Base-by-base conservation (phyloP, 2,329 filamentous ascomycete genomes). In the Amauroascus verrucosus region DNA sequence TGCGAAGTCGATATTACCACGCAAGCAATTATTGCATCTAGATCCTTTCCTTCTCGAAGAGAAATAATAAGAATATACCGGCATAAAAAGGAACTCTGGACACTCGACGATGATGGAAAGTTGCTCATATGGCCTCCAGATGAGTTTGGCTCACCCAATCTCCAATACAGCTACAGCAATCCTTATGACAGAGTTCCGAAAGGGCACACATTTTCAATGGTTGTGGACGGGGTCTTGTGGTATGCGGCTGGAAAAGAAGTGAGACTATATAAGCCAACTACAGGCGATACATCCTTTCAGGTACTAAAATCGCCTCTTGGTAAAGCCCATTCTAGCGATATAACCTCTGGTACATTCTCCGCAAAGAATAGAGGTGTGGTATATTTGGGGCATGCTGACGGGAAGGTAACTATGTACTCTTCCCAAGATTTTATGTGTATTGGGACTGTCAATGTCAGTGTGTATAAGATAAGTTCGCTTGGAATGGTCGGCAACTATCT, bases 331-430 rank as follows among this genome's bases (percentile, higher is more conserved):
- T 83, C 86, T 8, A 90, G 90, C 13, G 91, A 97, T 57, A 82
- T 98, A 13, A 95, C 88, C 1, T 88, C 88, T 0, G 91, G 89
- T 4, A 81, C 90, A 1, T 77, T 84, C 51, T 76, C 94, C 30
- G 84, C 80, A 48, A 83, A 83, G 22, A 81, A 90, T 44, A 83
- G 85, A 0, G 86, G 86, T 53, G 83, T 84, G 57, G 83, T 95
- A 1, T 95, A 89, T 67, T 85, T 98, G 60, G 93, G 93, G 1
- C 93, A 98, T 65, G 82, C 80, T 11, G 93, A 98, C 67, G 93
- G 93, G 46, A 96, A 96, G 67, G 82, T 98, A 53, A 93, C 87
- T 55, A 83, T 97, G n/a, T 97, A 95, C 69, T 91, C 88, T 1
- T 80, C 81, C 22, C 78, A 76, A 22, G 83, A 90, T 62, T 93